These are phyloP conservation scores for Arthrocladium fulminans DNA, from an alignment of 2,329 filamentous ascomycete genomes.

Conservation along the genomic window DNA sequence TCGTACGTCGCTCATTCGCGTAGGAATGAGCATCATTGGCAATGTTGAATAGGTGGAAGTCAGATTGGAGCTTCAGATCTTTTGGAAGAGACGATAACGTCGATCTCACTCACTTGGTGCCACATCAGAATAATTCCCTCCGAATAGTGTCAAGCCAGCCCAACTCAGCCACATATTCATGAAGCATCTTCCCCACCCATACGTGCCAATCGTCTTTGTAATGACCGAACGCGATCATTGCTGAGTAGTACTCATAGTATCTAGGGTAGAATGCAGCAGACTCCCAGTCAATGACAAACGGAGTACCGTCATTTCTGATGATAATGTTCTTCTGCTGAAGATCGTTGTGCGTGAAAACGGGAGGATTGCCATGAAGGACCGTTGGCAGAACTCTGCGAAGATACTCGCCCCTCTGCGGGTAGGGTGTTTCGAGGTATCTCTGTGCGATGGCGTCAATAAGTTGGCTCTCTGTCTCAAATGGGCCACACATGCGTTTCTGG, in stretches of 20 bases:
- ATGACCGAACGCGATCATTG: conserved; percentile 8
- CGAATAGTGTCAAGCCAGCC: conserved; percentile 3
- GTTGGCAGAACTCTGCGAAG: conserved; percentile 4
- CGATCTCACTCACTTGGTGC: conserved; percentile 1
- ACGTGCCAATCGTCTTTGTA: conserved; percentile 11
- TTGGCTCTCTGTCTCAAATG: conserved; percentile 7
- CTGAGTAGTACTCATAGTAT: conserved; percentile 26
- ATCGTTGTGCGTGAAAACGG: conserved; percentile 20
- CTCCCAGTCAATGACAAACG: conserved; percentile 26
- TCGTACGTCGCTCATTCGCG: not conserved
- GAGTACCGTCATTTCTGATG: conserved; percentile 6
- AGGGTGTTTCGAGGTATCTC: conserved; percentile 4
- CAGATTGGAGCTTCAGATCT: not conserved
- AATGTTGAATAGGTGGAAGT: not conserved
- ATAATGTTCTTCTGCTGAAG: conserved; percentile 22
- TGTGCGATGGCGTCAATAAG: conserved; percentile 3
- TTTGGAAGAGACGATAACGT: not conserved
- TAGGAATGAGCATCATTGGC: conserved; percentile 1
- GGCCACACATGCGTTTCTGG: conserved; percentile 4
- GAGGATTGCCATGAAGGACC: conserved; percentile 7
- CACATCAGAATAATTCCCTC: conserved; percentile 1
- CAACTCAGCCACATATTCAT: conserved; percentile 4
- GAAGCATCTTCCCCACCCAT: conserved; percentile 5
- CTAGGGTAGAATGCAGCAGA: conserved; percentile 27
- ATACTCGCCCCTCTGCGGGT: conserved; percentile 3